Evolutionary conservation across 192 early-diverging fungal genomes (phyloP).

Genomic region (Entomortierella parvispora): DNA sequence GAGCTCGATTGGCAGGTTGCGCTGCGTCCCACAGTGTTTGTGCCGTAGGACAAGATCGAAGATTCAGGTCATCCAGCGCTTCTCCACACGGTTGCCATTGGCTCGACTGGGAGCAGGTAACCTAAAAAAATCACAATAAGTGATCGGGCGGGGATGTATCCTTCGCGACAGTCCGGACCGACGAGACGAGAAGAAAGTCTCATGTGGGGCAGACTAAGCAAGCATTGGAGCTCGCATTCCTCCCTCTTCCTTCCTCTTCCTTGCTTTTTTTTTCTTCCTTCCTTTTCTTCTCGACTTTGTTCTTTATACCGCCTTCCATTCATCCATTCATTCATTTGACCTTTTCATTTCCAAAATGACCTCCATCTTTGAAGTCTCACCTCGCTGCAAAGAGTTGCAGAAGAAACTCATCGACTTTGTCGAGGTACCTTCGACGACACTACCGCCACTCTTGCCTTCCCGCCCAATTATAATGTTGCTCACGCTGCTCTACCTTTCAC

Average conservation of each 20-base stretch:
- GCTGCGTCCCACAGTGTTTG: no score
- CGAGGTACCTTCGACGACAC: constrained; percentile 50
- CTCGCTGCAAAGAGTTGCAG: constrained; percentile 64
- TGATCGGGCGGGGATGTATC: background rate
- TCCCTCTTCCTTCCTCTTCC: background rate
- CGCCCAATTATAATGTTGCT: no score
- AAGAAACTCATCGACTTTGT: constrained; percentile 68
- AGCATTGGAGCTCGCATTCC: background rate
- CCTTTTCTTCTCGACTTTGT: constrained; percentile 2
- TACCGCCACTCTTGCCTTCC: no score
- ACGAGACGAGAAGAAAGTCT: no score
- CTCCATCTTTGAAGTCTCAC: constrained; percentile 61
- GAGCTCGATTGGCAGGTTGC: no score
- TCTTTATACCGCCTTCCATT: constrained; percentile 2
- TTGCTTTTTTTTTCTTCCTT: constrained; percentile 2
- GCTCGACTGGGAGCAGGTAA: no score
- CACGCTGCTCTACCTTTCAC: background rate
- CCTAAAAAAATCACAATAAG: background rate
- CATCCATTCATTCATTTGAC: background rate
- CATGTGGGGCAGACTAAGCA: no score
- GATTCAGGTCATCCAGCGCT: no score
- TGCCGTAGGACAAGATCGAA: no score
- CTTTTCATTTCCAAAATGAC: constrained; percentile 19
- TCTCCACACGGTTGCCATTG: background rate
- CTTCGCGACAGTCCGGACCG: background rate